These are phyloP conservation scores for Patellifolia procumbens DNA, from an alignment of 179 eudicot genomes.

Conservation along the genomic window DNA sequence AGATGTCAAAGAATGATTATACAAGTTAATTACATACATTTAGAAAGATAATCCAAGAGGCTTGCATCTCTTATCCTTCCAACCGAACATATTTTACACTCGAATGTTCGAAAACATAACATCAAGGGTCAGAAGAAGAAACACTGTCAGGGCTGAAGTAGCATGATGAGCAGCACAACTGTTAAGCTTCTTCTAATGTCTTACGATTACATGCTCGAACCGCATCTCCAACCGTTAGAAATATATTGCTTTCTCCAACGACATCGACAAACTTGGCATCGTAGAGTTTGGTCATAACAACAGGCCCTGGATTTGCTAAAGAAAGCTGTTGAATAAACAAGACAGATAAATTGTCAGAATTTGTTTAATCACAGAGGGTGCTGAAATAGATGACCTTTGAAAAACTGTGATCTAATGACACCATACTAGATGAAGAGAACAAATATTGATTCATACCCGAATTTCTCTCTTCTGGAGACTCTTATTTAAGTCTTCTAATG, in stretches of 20 bases:
- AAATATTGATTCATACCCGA: conserved; percentile 41
- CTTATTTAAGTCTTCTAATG: conserved; percentile 70
- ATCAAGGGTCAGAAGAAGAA: background rate
- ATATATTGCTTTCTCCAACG: conserved; percentile 64
- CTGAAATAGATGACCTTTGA: too few species aligned
- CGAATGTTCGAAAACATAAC: too few species aligned
- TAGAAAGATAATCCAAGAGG: too few species aligned
- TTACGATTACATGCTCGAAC: conserved; percentile 40
- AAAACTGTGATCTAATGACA: too few species aligned
- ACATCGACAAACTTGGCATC: conserved; percentile 43
- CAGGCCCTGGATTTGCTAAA: conserved; percentile 75
- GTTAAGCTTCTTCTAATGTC: conserved; percentile 27
- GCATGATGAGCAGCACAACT: background rate
- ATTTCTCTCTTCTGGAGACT: conserved; percentile 65
- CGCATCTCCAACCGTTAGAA: conserved; percentile 76
- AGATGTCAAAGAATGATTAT: too few species aligned
- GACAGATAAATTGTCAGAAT: background rate
- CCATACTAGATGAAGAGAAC: too few species aligned
- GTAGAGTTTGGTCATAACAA: conserved; percentile 67
- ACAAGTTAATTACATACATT: too few species aligned
- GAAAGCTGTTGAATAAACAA: conserved; percentile 51
- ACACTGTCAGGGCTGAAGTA: background rate
- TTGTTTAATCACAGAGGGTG: too few species aligned
- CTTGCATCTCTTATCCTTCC: too few species aligned
- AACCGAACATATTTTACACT: too few species aligned